A percentile compares a stretch with the other conserved stretches of the same genome.
These are phyloP conservation scores for Lepidium sativum DNA, from an alignment of 345 rosid species.

Conservation along the genomic window DNA sequence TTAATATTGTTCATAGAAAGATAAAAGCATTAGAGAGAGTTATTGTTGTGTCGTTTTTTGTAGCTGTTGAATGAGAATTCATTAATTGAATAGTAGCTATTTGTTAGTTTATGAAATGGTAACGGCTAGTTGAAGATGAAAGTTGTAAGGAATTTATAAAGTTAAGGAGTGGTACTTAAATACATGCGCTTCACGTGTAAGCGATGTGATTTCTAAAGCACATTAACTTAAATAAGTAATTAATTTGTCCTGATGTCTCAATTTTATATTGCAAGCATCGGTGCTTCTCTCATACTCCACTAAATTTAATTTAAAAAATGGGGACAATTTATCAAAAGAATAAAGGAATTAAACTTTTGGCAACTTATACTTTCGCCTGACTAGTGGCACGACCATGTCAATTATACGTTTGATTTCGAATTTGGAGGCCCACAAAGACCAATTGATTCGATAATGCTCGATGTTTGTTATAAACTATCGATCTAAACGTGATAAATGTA, in stretches of 20 bases:
- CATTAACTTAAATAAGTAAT: neutral
- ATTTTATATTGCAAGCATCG: neutral
- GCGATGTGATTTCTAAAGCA: neutral
- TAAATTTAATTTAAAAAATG: neutral
- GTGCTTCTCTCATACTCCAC: constrained; percentile 10
- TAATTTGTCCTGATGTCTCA: neutral
- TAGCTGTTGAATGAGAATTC: neutral
- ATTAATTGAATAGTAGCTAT: neutral
- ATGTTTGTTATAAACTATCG: neutral
- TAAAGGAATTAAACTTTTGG: neutral
- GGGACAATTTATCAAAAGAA: neutral
- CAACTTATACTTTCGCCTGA: neutral
- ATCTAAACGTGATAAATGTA: neutral
- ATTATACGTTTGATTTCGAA: neutral
- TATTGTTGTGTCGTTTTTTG: too few relatives aligned
- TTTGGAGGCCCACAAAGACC: neutral
- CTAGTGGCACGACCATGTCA: constrained; percentile 11
- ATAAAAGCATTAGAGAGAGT: too few relatives aligned
- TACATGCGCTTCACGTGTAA: neutral
- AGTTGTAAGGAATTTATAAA: neutral
- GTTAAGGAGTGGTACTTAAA: neutral
- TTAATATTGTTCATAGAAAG: too few relatives aligned
- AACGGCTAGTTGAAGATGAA: constrained; percentile 14
- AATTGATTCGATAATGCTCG: neutral
- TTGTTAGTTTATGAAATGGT: neutral